Evolutionary conservation across 352 stramenopile genomes (phyloP).

Genomic region (Discostella stelligera): DNA sequence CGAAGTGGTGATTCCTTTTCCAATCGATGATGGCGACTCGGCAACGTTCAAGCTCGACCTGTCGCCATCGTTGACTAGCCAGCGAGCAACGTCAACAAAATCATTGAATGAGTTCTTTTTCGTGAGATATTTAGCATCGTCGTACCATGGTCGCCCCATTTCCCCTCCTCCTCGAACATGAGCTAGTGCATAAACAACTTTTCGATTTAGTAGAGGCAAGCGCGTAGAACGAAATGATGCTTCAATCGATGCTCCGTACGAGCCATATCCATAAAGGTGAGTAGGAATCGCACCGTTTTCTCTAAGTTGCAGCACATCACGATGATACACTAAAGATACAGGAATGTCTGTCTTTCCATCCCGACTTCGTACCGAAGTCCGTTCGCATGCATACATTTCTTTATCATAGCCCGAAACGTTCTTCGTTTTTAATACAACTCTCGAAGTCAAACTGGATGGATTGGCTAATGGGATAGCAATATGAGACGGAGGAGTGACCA

Average conservation of each 20-base stretch:
- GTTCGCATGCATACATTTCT: constrained; percentile 89
- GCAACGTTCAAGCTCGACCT: neutral
- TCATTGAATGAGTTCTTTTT: constrained; percentile 90
- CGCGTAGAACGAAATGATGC: constrained; percentile 89
- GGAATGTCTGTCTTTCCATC: constrained; percentile 88
- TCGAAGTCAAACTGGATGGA: constrained; percentile 83
- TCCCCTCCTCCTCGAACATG: constrained; percentile 96
- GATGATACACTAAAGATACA: constrained; percentile 81
- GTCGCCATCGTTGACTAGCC: constrained; percentile 82
- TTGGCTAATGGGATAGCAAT: constrained; percentile 75
- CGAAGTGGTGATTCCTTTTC: constrained; percentile 70
- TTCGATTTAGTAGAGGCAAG: constrained; percentile 91
- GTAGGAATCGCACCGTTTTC: constrained; percentile 45
- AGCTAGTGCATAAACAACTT: constrained; percentile 94
- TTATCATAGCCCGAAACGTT: constrained; percentile 91
- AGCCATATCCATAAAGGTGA: constrained; percentile 95
- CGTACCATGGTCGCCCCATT: constrained; percentile 97
- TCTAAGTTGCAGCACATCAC: constrained; percentile 58
- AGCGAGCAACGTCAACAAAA: constrained; percentile 79
- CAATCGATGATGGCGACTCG: constrained; percentile 17
- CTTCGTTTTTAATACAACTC: constrained; percentile 89
- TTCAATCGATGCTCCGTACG: constrained; percentile 93
- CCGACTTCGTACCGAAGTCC: constrained; percentile 85
- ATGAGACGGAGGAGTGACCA: constrained; percentile 88
- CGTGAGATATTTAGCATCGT: constrained; percentile 93